These are phyloP conservation scores for Hyphodiscus hymeniophilus DNA, from an alignment of 495 filamentous ascomycete species.

Conservation along the genomic window DNA sequence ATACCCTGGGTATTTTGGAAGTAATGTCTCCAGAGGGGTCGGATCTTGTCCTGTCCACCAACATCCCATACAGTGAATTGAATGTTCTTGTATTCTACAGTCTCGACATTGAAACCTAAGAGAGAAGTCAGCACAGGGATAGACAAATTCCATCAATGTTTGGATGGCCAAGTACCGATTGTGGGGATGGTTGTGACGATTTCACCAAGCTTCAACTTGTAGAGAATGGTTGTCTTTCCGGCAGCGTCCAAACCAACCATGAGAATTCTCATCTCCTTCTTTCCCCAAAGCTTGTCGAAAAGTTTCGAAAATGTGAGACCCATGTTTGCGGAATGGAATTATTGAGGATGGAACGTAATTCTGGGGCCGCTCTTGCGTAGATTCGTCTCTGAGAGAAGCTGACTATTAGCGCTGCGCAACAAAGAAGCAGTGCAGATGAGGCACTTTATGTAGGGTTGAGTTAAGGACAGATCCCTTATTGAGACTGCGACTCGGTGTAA, in stretches of 20 bases:
- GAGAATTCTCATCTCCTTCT: constrained; percentile 99
- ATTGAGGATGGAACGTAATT: constrained; percentile 9
- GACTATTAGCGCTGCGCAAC: constrained; percentile 14
- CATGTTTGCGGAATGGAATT: constrained; percentile 59
- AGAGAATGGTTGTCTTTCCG: constrained; percentile 99
- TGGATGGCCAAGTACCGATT: constrained; percentile 59
- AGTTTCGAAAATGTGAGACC: constrained; percentile 91
- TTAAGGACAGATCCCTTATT: constrained; percentile 27
- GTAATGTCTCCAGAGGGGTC: constrained; percentile 99
- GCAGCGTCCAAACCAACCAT: constrained; percentile 99
- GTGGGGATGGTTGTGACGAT: constrained; percentile 99
- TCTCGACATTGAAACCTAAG: constrained; percentile 99
- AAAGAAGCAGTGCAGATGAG: constrained; percentile 1
- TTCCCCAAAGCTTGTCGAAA: constrained; percentile 91
- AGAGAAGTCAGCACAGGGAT: constrained; percentile 2
- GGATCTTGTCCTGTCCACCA: constrained; percentile 99
- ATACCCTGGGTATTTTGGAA: constrained; percentile 99
- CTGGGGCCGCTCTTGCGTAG: constrained; percentile 27
- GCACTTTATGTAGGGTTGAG: constrained; percentile 17
- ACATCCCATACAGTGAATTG: constrained; percentile 99
- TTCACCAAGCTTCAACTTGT: constrained; percentile 99
- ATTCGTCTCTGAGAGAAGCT: constrained; percentile 21
- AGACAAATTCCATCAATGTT: neutral
- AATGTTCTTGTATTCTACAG: constrained; percentile 99
- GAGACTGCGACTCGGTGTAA: neutral